Conservation (phyloP, 208 protist species). For the Lotmaria passim region DNA sequence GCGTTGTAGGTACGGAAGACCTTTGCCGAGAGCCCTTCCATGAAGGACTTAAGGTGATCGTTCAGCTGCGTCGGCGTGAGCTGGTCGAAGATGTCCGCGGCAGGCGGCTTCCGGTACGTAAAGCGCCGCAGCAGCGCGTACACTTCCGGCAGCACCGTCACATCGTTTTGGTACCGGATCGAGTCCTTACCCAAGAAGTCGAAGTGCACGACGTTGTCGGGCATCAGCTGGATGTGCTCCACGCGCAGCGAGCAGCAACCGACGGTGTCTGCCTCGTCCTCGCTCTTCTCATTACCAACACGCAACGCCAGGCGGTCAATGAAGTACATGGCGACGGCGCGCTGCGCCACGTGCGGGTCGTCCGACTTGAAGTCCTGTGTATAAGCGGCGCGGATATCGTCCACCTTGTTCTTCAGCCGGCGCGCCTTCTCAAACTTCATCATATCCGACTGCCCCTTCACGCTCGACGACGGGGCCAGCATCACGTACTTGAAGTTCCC, state of each 20-base stretch:
- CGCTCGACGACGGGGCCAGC: conserved; percentile 91
- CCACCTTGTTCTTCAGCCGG: conserved; percentile 94
- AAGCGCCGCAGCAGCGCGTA: conserved; percentile 94
- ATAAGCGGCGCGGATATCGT: conserved; percentile 95
- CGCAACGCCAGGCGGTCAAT: conserved; percentile 99
- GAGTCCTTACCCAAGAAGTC: conserved; percentile 99
- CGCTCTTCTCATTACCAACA: conserved; percentile 99
- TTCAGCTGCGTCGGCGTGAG: conserved; percentile 94
- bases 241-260: conserved; percentile 98
- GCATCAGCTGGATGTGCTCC: conserved; percentile 94
- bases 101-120: conserved; percentile 78
- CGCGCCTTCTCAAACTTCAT: conserved; percentile 98
- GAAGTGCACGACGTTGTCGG: conserved; percentile 87
- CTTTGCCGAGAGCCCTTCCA: conserved; percentile 97
- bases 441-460: conserved; percentile 97
- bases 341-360: conserved; percentile 82
- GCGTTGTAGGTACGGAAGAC: conserved; percentile 99
- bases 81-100: conserved; percentile 94
- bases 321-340: conserved; percentile 97
- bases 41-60: conserved; percentile 97
- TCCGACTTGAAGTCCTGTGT: conserved; percentile 80
- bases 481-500: conserved; percentile 98
- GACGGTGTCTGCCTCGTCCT: conserved; percentile 98
- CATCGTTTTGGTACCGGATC: conserved; percentile 96
- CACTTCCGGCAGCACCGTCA: conserved; percentile 90